Evolutionary conservation across 1,139 yeast genomes (phyloP).

Genomic region (Saccharomyces pastorianus): DNA sequence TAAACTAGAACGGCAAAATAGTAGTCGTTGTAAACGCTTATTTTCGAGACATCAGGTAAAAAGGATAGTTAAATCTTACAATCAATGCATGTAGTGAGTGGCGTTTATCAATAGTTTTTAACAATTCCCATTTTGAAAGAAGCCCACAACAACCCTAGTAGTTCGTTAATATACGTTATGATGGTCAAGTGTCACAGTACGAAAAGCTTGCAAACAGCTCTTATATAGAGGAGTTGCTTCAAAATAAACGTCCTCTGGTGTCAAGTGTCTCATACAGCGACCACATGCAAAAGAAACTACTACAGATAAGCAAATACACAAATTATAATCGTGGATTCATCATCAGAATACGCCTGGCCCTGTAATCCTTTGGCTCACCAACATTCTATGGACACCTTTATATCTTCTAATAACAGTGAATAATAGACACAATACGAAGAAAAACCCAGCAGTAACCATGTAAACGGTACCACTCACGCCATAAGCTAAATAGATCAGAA

Average conservation of each 20-base stretch:
- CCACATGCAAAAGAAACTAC: background rate
- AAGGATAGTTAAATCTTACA: background rate
- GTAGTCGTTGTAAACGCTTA: background rate
- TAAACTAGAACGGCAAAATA: background rate
- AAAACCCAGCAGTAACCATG: slow-evolving; percentile 23
- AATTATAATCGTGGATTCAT: background rate
- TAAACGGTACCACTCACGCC: slow-evolving; percentile 27
- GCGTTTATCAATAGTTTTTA: background rate
- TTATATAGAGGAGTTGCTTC: background rate
- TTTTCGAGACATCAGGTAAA: background rate
- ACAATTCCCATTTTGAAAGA: background rate
- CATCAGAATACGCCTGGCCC: background rate
- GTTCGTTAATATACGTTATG: background rate
- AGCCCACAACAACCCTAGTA: background rate
- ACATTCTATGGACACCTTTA: slow-evolving; percentile 10
- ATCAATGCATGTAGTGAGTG: background rate
- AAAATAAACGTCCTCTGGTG: background rate
- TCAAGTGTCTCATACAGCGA: background rate
- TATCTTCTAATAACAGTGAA: slow-evolving; percentile 25
- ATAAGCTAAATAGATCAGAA: slow-evolving; percentile 19
- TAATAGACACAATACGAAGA: slow-evolving; percentile 26
- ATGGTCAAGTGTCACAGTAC: background rate
- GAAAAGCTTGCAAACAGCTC: background rate
- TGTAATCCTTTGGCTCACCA: background rate
- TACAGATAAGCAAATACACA: background rate